phyloP scores from a whole-genome alignment of 805 yeast species.

The Metschnikowia chrysomelidarum region DNA sequence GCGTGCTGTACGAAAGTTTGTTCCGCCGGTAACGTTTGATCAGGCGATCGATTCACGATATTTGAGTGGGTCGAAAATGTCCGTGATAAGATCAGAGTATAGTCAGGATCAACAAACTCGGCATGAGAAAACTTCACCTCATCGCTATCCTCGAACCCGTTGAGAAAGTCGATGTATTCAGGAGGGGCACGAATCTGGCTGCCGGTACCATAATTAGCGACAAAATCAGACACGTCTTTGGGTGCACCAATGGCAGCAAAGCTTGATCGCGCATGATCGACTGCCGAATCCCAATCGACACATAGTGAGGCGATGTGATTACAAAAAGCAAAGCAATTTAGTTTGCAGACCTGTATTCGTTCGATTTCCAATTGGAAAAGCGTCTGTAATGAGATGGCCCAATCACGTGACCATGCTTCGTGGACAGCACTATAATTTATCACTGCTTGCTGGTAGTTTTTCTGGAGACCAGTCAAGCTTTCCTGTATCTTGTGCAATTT shows the following conservation, averaged over 20 bases:
- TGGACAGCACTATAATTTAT: constrained; percentile 53
- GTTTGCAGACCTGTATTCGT: constrained; percentile 64
- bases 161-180: constrained; percentile 57
- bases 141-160: constrained; percentile 32
- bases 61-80: constrained; percentile 18
- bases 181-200: constrained; percentile 57
- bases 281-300: constrained; percentile 73
- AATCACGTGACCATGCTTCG: constrained; percentile 67
- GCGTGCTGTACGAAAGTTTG: background rate
- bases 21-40: background rate
- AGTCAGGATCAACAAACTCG: constrained; percentile 34
- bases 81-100: constrained; percentile 20
- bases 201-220: constrained; percentile 61
- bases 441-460: constrained; percentile 58
- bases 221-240: constrained; percentile 55
- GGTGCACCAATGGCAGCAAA: constrained; percentile 68
- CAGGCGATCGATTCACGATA: constrained; percentile 1
- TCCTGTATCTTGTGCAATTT: constrained; percentile 52
- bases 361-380: constrained; percentile 71
- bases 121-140: constrained; percentile 23
- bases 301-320: constrained; percentile 73
- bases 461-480: constrained; percentile 40
- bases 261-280: constrained; percentile 64
- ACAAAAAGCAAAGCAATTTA: constrained; percentile 75
- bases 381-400: constrained; percentile 62